Evolutionary conservation across 1,284 basidiomycete genomes (phyloP).

Genomic region (Spongispora temasekensis): DNA sequence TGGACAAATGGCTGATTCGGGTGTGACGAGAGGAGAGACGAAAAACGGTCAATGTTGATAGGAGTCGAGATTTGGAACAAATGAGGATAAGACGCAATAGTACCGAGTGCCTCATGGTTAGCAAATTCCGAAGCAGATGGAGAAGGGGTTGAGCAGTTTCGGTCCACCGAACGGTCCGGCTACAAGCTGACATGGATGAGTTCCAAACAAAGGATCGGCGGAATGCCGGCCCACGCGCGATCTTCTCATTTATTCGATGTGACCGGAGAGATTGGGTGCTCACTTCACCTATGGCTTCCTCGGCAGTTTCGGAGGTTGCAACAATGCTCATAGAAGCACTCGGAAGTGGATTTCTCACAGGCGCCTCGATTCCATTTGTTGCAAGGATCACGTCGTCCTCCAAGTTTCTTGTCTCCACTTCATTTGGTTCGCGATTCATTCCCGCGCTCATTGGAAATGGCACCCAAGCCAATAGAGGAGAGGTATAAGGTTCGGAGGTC

Average conservation of each 20-base stretch:
- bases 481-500: background rate
- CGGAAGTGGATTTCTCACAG: background rate
- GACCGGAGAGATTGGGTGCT: background rate
- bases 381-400: background rate
- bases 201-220: background rate
- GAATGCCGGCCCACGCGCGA: background rate
- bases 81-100: constrained; percentile 26
- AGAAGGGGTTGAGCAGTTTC: constrained; percentile 12
- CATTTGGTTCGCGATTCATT: no score
- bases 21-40: constrained; percentile 10
- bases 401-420: no score
- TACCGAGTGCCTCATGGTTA: constrained; percentile 15
- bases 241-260: background rate
- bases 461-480: background rate
- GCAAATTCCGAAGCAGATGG: constrained; percentile 20
- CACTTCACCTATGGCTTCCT: background rate
- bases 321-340: background rate
- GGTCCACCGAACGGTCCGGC: constrained; percentile 19
- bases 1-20: constrained; percentile 28
- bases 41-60: constrained; percentile 36
- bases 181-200: background rate
- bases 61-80: constrained; percentile 38
- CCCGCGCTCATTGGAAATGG: background rate
- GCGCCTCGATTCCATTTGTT: background rate
- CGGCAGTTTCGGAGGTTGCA: background rate